Conservation (phyloP, 495 filamentous ascomycete species). For the Penicillium arizonense region DNA sequence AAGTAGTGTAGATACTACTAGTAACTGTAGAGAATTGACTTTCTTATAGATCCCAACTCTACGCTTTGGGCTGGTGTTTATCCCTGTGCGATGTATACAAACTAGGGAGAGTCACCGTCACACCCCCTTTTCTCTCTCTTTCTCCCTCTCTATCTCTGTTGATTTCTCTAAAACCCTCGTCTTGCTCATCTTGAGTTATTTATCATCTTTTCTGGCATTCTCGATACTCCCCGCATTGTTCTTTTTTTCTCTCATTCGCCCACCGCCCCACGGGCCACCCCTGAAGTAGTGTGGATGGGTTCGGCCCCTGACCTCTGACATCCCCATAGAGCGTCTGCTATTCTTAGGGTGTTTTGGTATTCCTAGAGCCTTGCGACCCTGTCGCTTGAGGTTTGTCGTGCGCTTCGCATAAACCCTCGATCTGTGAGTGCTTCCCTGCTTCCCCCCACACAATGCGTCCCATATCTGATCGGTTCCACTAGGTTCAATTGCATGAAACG, state of each 20-base stretch:
- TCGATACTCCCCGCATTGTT: constrained; percentile 7
- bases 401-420: background rate
- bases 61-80: background rate
- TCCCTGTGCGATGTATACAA: constrained; percentile 3
- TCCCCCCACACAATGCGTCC: background rate
- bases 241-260: constrained; percentile 2
- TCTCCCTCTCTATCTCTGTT: background rate
- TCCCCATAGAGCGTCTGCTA: background rate
- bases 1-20: too few species aligned
- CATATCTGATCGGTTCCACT: background rate
- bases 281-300: background rate
- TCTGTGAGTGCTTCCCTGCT: background rate
- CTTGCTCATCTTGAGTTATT: background rate
- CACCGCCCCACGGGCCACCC: constrained; percentile 11
- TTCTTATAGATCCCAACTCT: background rate
- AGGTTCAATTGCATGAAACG: constrained; percentile 15
- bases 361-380: too few species aligned
- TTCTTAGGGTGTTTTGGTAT: too few species aligned
- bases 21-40: too few species aligned
- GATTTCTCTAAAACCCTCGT: too few species aligned
- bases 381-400: too few species aligned
- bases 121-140: background rate
- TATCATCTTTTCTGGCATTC: background rate
- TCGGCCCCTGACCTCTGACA: constrained; percentile 1
- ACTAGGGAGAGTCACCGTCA: constrained; percentile 2